Evolutionary conservation across 805 yeast species (phyloP), one percentile per base, ranked within the genome.

Genomic region (Wickerhamiella azyma): DNA sequence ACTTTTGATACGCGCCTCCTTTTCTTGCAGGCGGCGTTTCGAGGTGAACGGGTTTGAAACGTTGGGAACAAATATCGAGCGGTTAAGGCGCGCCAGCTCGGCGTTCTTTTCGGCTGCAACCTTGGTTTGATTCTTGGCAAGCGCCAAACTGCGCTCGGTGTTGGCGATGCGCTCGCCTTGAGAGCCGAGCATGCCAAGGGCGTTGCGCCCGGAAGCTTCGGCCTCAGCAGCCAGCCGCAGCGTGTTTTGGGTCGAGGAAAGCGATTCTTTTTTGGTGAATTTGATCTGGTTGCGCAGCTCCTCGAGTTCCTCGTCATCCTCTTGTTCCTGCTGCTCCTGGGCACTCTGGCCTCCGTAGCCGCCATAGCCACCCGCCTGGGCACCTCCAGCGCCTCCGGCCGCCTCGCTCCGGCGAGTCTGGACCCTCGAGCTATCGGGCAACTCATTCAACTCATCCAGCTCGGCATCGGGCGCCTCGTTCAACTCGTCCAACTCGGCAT

Each of bases 141-240:
- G 66, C 45, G 82, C 75, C 53, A 89, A 66, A 53, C 79, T 79
- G 52, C 76, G 75, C 59, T 92, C 96, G 17, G 88, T 78, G 56
- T 76, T 77, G 61, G 81, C 83, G 52, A 92, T 68, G 41, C 85
- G 71, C 59, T 86, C 96, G 48, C 92, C 78, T 63, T 92, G 97
- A n/a, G 88, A 75, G 21, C 98, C 98, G 41, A 92, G 71, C 76
- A 85, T 76, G 26, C 96, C 96, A 51, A 89, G 64, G 0, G 96
- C 81, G 59, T 89, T 88, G 51, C 79, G 68, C 32, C 85, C 89
- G 5, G 80, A 69, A 50, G 73, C 74, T 57, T 80, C 85, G 1
- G 88, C 86, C 47, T 79, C 80, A 48, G 75, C 72, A 2, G 85
- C 81, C 67, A 77, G 70, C 45, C 72, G 72, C 28, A 92, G 65